Evolutionary conservation across 306 rosid genomes (phyloP).

Genomic region (Fagus sylvatica): DNA sequence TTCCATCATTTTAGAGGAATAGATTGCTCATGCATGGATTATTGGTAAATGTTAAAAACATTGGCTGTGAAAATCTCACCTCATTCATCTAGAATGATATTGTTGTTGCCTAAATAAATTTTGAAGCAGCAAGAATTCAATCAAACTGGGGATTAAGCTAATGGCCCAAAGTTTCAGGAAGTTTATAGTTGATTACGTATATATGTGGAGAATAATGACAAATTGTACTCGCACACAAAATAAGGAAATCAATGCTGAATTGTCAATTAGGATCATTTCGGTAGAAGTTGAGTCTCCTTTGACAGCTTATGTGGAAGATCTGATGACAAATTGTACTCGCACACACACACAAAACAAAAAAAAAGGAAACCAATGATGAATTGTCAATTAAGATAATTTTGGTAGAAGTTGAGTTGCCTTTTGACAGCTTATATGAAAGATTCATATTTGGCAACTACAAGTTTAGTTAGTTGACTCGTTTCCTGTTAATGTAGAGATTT

Average conservation of each 20-base stretch:
- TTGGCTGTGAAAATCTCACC: background rate
- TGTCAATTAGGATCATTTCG: background rate
- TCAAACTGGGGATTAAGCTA: background rate
- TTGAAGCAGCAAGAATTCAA: background rate
- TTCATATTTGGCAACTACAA: too few relatives aligned
- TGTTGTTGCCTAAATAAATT: too few relatives aligned
- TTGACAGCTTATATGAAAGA: background rate
- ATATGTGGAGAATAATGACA: background rate
- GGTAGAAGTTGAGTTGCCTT: background rate
- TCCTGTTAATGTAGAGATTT: too few relatives aligned
- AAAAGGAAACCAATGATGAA: background rate
- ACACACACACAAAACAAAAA: too few relatives aligned
- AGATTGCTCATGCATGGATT: conserved; percentile 60
- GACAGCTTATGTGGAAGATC: background rate
- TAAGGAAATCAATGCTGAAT: too few relatives aligned
- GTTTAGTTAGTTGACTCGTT: too few relatives aligned
- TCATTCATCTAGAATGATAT: background rate
- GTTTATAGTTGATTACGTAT: background rate
- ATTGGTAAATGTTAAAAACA: conserved; percentile 42
- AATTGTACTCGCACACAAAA: background rate
- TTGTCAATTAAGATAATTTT: background rate
- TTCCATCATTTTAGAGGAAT: conserved; percentile 64
- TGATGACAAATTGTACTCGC: too few relatives aligned
- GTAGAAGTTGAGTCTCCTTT: background rate
- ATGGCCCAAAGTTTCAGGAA: background rate